Base-by-base conservation (phyloP, 768 basidiomycete genomes). In the Trametes sanguinea region DNA sequence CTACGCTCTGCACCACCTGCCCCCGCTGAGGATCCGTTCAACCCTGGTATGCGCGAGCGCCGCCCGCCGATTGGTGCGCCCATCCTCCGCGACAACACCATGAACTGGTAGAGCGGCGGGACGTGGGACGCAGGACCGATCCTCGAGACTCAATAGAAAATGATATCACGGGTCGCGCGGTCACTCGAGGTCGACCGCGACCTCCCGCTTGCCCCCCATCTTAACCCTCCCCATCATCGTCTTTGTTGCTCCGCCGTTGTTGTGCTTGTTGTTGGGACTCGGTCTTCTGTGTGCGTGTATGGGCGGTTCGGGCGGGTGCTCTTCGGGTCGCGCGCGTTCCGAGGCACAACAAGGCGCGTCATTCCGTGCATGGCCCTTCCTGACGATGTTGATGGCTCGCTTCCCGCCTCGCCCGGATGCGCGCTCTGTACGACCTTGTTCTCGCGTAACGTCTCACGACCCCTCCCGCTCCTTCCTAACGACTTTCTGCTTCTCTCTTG, bases 21-120 rank as follows among this genome's bases (percentile, higher is more conserved):
- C 42, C 78, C 76, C 50, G 76, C 59, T 37, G 65, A 80, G 46
- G 73, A 73, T 11, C 71, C 75, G 65, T 76, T 73, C 59, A 76
- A 71, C 33, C 57, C 59, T 2, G 74, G 64, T 66, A 81, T 83
- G 80, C 81, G 79, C 58, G 83, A 88, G 76, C 80, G 89, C 51
- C 78, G 85, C 67, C 77, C 80, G 61, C 80, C 90, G 43, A 93
- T 94, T 62, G 88, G 87, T 2, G 83, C 89, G 53, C 92, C 92
- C 22, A 83, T 92, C 62, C 71, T 94, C 75, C 78, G 83, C 70
- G 88, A 91, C 76, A 94, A 87, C 75, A 93, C 86, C 67, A 85
- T 93, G 85, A 90, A 92, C 73, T 94, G 91, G 90, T 94, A 61
- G 22, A 51, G 14, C 37, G 22, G 30, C 42, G 43, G n/a, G n/a